phyloP scores from a whole-genome alignment of 2,329 filamentous ascomycete species.

The Aspergillus felis region DNA sequence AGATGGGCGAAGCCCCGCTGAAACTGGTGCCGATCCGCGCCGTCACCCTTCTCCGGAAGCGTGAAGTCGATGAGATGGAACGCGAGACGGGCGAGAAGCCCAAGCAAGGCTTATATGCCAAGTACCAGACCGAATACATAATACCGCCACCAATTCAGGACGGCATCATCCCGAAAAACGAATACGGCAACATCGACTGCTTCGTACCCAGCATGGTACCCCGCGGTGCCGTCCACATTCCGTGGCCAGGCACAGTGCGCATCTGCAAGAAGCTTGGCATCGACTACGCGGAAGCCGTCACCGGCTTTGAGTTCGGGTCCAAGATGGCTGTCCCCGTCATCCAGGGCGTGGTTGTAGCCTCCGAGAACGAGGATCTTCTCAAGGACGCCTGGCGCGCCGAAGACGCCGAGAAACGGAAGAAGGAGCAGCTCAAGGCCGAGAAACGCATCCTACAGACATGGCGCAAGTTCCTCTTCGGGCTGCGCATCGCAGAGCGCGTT shows the following conservation, averaged over 20 bases:
- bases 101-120: conserved; percentile 78
- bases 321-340: conserved; percentile 91
- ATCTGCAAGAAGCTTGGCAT: conserved; percentile 81
- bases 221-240: conserved; percentile 75
- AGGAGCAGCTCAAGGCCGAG: conserved; percentile 78
- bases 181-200: conserved; percentile 93
- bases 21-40: conserved; percentile 88
- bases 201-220: conserved; percentile 95
- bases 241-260: conserved; percentile 69
- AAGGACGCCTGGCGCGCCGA: conserved; percentile 76
- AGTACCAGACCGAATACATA: conserved; percentile 90
- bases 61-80: conserved; percentile 83
- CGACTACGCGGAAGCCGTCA: conserved; percentile 90
- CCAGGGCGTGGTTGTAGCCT: conserved; percentile 81
- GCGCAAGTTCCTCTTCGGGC: conserved; percentile 81
- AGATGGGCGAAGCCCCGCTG: conserved; percentile 66
- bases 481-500: conserved; percentile 77
- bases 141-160: conserved; percentile 81
- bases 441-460: conserved; percentile 71
- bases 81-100: conserved; percentile 76
- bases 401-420: conserved; percentile 68
- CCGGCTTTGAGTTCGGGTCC: conserved; percentile 93
- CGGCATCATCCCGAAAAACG: conserved; percentile 87
- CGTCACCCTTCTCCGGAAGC: conserved; percentile 79
- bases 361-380: conserved; percentile 70